Evolutionary conservation across 371 early-diverging fungal genomes (phyloP), one percentile per base, ranked within the genome.

Genomic region (Mortierella sp.): DNA sequence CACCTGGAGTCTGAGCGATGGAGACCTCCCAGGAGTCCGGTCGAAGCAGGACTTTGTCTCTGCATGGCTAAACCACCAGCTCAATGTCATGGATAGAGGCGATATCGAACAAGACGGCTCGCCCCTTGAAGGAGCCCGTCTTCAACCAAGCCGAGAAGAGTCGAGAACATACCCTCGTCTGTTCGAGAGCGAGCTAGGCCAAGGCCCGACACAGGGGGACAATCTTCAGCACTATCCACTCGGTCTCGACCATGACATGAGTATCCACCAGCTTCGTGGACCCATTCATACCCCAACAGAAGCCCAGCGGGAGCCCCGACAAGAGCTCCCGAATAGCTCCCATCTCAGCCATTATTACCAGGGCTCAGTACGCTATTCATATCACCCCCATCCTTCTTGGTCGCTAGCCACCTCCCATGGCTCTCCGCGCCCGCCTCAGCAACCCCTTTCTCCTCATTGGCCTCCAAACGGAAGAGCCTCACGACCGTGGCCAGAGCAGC

Each of bases 301-400:
- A 45, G 73, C 60, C 62, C 73, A 73, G 45, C 57, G 64, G 62
- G 72, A 72, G 57, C 66, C 65, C 9, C 66, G 61, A 44, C 72
- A 66, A 56, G 60, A 65, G 50, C 65, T 48, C 21, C 60, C 44
- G 1, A 18, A 21, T 12, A 45, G 60, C 23, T 6, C 50, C 58
- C 64, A 50, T 14, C 28, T 60, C 44, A 51, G 64, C 70, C 62
- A 48, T 12, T 46, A 25, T 47, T 48, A 60, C 43, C 57, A 47
- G 44, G 57, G 60, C 65, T 64, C 65, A 60, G 28, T 51, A 37
- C 26, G 29, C 29, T 60, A 37, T 37, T 37, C 37, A 37, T 37
- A 44, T 16, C 21, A 50, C 23, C 37, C 7, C 44, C 67, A 58
- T 7, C 58, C 47, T 21, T 60, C 52, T 55, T 7, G 59, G 19